Evolutionary conservation across 1,284 basidiomycete species (phyloP).

Genomic region (Apiotrichum porosum): DNA sequence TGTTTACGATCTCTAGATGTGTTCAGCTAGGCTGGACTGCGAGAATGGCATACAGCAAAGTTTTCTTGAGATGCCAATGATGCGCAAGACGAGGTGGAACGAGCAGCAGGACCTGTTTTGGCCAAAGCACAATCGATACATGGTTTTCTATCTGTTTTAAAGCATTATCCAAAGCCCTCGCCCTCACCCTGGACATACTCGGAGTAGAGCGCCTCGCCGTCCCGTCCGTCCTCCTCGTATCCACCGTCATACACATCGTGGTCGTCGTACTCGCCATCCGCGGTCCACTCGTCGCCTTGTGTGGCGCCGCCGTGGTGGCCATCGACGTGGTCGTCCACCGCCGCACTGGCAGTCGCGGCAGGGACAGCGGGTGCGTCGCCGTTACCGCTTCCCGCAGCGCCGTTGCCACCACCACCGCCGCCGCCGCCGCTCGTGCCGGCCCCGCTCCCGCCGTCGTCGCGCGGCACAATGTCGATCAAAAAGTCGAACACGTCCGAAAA

Average conservation of each 20-base stretch:
- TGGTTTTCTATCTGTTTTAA: too few relatives aligned
- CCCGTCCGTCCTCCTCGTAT: conserved; percentile 6
- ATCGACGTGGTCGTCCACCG: too few relatives aligned
- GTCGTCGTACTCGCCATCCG: conserved; percentile 2
- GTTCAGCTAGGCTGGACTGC: too few relatives aligned
- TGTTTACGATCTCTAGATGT: too few relatives aligned
- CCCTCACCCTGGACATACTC: conserved; percentile 20
- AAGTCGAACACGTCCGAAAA: conserved; percentile 77
- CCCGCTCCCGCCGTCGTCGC: conserved; percentile 51
- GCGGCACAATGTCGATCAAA: conserved; percentile 82
- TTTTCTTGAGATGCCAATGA: too few relatives aligned
- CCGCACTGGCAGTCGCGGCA: neutral
- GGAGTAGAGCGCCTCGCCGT: conserved; percentile 14
- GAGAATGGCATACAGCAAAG: too few relatives aligned
- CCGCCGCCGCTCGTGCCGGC: neutral
- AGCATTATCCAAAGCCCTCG: too few relatives aligned
- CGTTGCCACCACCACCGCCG: neutral
- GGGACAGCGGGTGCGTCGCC: too few relatives aligned
- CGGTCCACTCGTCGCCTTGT: neutral
- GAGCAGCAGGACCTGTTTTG: too few relatives aligned
- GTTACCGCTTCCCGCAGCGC: neutral
- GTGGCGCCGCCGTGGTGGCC: too few relatives aligned
- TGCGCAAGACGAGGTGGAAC: too few relatives aligned
- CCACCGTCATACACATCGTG: conserved; percentile 7
- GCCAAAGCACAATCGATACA: too few relatives aligned